These are phyloP conservation scores for Xerophyta viscosa DNA, from an alignment of 106 monocot genomes.

Conservation along the genomic window DNA sequence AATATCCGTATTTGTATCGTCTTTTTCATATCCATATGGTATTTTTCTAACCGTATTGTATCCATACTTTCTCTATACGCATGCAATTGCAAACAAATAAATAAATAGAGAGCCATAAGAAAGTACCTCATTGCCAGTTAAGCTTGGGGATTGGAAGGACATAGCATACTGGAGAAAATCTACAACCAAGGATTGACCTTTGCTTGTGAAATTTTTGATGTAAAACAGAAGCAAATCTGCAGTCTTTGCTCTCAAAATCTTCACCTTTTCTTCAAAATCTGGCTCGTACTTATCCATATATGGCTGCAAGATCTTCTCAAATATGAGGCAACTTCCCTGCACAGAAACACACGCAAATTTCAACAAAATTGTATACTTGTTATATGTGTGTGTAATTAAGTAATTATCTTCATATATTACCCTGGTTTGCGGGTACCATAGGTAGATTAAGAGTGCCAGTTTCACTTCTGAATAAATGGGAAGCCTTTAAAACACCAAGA, in stretches of 20 bases:
- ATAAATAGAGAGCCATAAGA: neutral
- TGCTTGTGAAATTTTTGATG: slow-evolving; percentile 49
- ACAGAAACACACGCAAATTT: neutral
- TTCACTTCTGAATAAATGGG: slow-evolving; percentile 59
- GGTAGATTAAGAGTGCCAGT: slow-evolving; percentile 57
- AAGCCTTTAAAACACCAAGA: slow-evolving; percentile 26
- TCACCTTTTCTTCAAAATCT: slow-evolving; percentile 39
- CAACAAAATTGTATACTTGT: too few species aligned
- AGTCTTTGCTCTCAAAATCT: slow-evolving; percentile 29
- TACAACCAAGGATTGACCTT: slow-evolving; percentile 38
- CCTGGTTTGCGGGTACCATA: slow-evolving; percentile 75
- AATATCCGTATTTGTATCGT: too few species aligned
- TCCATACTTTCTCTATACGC: too few species aligned
- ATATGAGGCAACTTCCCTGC: slow-evolving; percentile 10
- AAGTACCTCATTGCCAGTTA: neutral
- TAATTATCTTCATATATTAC: too few species aligned
- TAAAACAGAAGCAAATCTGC: slow-evolving; percentile 46
- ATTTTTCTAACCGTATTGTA: too few species aligned
- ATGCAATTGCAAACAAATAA: too few species aligned
- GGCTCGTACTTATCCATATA: slow-evolving; percentile 39
- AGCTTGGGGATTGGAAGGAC: neutral
- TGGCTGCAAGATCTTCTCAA: slow-evolving; percentile 24
- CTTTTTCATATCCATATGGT: too few species aligned
- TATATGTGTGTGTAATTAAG: too few species aligned
- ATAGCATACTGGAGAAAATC: slow-evolving; percentile 28